phyloP scores from a whole-genome alignment of 2,329 filamentous ascomycete species.

The Thermochaetoides dissita region DNA sequence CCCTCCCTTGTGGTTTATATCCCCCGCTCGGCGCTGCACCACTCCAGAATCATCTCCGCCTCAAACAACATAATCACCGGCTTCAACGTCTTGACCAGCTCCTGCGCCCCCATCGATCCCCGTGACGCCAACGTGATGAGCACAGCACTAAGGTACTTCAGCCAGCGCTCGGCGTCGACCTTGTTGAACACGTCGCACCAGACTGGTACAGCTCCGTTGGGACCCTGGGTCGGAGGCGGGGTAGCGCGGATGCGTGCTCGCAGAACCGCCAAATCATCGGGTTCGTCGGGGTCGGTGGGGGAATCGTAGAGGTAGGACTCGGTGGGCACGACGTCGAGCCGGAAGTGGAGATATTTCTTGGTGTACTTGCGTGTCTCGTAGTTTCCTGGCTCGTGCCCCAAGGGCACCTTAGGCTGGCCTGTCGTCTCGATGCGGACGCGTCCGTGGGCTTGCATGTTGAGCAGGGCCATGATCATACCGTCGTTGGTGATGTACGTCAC shows the following conservation, averaged over 20 bases:
- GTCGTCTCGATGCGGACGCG: conserved; percentile 39
- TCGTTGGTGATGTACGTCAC: conserved; percentile 47
- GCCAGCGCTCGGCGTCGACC: conserved; percentile 47
- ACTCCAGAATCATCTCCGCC: conserved; percentile 41
- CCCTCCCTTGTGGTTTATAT: too few relatives aligned
- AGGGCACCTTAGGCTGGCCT: conserved; percentile 47
- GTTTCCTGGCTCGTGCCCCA: conserved; percentile 56
- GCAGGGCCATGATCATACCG: conserved; percentile 51
- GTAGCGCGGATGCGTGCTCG: conserved; percentile 17
- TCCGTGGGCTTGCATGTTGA: conserved; percentile 48
- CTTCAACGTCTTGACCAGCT: conserved; percentile 40
- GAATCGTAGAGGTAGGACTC: conserved; percentile 39
- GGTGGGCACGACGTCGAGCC: conserved; percentile 45
- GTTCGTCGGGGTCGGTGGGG: conserved; percentile 17
- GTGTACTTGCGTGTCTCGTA: conserved; percentile 59
- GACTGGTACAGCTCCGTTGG: conserved; percentile 44
- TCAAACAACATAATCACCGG: conserved; percentile 51
- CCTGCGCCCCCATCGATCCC: conserved; percentile 39
- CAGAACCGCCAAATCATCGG: conserved; percentile 27
- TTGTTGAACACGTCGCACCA: conserved; percentile 59
- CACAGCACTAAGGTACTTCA: conserved; percentile 46
- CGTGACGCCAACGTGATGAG: conserved; percentile 49
- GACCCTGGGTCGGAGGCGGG: conserved; percentile 27
- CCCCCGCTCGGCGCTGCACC: conserved; percentile 44
- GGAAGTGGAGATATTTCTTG: conserved; percentile 51